phyloP scores from a whole-genome alignment of 371 early-diverging fungal species.

The Mucor sp. region DNA sequence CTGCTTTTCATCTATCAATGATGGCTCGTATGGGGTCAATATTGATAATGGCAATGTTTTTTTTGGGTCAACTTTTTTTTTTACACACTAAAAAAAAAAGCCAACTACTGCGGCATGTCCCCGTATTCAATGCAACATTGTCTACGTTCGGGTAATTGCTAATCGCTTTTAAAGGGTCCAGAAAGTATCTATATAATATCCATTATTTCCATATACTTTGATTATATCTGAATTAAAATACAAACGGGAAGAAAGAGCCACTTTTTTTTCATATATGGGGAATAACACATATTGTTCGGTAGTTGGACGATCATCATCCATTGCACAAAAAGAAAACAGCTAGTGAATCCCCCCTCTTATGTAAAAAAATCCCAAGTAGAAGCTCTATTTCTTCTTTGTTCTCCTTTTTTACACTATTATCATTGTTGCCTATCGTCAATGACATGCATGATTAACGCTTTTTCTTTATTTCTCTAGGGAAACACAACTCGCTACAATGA shows the following conservation, averaged over 20 bases:
- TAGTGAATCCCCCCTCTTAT: constrained; percentile 3
- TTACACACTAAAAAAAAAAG: constrained; percentile 10
- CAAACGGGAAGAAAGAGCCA: background rate
- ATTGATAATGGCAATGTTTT: constrained; percentile 5
- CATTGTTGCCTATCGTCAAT: background rate
- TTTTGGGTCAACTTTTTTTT: constrained; percentile 6
- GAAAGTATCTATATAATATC: constrained; percentile 14
- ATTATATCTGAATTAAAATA: constrained; percentile 6
- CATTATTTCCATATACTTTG: constrained; percentile 11
- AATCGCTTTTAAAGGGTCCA: constrained; percentile 31
- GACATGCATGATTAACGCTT: background rate
- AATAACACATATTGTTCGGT: constrained; percentile 4
- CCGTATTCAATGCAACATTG: constrained; percentile 19
- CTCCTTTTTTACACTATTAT: background rate
- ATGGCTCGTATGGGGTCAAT: background rate
- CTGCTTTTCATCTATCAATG: background rate
- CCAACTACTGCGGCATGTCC: constrained; percentile 40
- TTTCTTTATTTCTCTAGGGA: constrained; percentile 39
- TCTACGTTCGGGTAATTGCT: constrained; percentile 39
- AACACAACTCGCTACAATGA: constrained; percentile 53
- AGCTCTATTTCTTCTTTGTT: constrained; percentile 12
- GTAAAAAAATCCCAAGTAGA: background rate
- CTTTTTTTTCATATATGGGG: background rate
- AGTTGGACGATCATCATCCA: constrained; percentile 6
- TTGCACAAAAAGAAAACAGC: background rate